Evolutionary conservation across 208 protist species (phyloP).

Genomic region (Strigomonas galati): DNA sequence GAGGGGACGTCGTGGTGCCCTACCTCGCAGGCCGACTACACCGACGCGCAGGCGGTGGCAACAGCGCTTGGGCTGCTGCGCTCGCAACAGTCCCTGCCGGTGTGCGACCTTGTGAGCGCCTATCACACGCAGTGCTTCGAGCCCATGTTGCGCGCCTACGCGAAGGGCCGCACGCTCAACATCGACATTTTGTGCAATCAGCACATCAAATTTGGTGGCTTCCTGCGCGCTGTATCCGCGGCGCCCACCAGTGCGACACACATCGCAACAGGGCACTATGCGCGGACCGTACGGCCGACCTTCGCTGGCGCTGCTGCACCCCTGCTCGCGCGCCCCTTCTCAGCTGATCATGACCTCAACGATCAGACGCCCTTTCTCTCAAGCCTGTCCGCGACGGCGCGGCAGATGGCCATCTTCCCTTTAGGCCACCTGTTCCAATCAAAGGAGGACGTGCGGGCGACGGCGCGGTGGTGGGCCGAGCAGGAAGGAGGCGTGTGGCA

Average conservation of each 20-base stretch:
- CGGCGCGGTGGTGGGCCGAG: constrained; percentile 22
- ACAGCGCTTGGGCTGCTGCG: constrained; percentile 33
- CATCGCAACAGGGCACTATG: constrained; percentile 82
- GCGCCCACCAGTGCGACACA: constrained; percentile 12
- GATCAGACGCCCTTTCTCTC: constrained; percentile 75
- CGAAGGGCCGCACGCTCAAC: constrained; percentile 62
- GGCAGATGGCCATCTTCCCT: constrained; percentile 50
- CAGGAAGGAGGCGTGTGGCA: not conserved
- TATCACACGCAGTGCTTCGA: constrained; percentile 70
- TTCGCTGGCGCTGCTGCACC: not conserved
- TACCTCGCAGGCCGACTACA: constrained; percentile 42
- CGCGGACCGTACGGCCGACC: constrained; percentile 31
- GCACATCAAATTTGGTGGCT: constrained; percentile 67
- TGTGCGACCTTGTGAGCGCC: constrained; percentile 39
- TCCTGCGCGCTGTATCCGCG: constrained; percentile 25
- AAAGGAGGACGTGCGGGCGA: constrained; percentile 63
- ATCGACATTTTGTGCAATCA: constrained; percentile 82
- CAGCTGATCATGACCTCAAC: constrained; percentile 55
- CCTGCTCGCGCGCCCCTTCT: constrained; percentile 58
- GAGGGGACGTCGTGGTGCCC: constrained; percentile 45
- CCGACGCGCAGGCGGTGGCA: constrained; percentile 63
- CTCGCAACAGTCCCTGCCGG: constrained; percentile 15
- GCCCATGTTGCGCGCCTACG: constrained; percentile 70
- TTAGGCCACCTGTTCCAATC: constrained; percentile 63
- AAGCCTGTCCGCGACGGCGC: constrained; percentile 30